Base-by-base conservation (phyloP, 345 rosid species). In the Excoecaria agallocha region DNA sequence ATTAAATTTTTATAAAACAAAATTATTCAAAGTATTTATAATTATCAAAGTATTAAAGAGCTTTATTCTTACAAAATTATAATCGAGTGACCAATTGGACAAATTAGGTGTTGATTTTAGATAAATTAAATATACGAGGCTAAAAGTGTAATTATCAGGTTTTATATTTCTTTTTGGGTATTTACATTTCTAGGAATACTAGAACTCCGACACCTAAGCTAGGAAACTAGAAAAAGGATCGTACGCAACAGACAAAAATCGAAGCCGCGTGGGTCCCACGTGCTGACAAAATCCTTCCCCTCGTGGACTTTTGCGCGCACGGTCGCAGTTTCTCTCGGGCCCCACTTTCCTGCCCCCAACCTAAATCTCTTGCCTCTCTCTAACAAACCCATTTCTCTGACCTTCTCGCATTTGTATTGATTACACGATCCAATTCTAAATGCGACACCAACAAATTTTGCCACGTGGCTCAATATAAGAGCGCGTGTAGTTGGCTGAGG, bases 291-390 rank as follows among this genome's bases (percentile, higher is more conserved):
- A 24, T 50, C 62, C 67, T 39, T 76, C 50, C 78, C 64, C 37
- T 48, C 67, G 83, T 77, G 79, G 91, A 87, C 93, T 87, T 87
- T 87, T 79, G 79, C 41, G 79, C 73, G 71, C 85, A 82, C 82
- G 85, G 81, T 78, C 68, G 62, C 75, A 30, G 78, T n/a, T 39
- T 43, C 4, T 0, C 3, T 7, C 35, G 76, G 83, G 82, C 12
- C 80, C 84, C 68, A 2, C 12, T 12, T 15, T 37, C 0, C 55
- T 52, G 19, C 48, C 48, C 6, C n/a, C 0, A 55, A 37, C n/a
- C 39, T 4, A 35, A 19, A 59, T 25, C 13, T 41, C 17, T 30
- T 35, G 38, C 3, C 19, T 30, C 41, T 61, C 8, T 64, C 51
- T 45, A 66, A 56, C 22, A 22, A 70, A 1, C 62, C 0, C 4